Conservation (phyloP, 768 basidiomycete genomes). For the Wakefieldia striispora region DNA sequence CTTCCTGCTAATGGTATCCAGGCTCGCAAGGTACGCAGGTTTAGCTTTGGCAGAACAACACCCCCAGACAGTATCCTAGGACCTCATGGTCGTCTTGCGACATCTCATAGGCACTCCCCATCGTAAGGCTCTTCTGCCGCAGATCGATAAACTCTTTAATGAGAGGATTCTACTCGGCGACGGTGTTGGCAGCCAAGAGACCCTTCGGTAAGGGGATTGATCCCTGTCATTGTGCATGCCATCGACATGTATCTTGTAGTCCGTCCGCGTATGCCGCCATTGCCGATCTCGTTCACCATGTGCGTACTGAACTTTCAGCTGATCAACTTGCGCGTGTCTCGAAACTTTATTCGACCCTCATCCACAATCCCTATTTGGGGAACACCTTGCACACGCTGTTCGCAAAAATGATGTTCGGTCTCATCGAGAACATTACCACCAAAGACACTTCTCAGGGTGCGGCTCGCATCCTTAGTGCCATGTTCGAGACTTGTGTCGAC, state of each 20-base stretch:
- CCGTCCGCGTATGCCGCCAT: constrained; percentile 83
- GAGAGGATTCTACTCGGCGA: constrained; percentile 87
- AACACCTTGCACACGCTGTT: constrained; percentile 85
- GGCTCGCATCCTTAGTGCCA: constrained; percentile 61
- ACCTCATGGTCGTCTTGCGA: constrained; percentile 88
- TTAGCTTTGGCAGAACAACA: background rate
- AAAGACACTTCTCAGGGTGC: constrained; percentile 75
- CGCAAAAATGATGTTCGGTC: constrained; percentile 88
- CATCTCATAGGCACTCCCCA: constrained; percentile 82
- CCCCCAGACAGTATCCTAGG: constrained; percentile 42
- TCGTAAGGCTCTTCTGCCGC: constrained; percentile 71
- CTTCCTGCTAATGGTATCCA: constrained; percentile 84
- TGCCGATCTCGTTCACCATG: constrained; percentile 91
- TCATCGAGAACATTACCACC: constrained; percentile 76
- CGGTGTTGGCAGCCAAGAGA: constrained; percentile 81
- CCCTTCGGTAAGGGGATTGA: constrained; percentile 55
- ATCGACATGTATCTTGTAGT: constrained; percentile 36
- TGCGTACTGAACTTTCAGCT: constrained; percentile 76
- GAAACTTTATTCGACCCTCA: constrained; percentile 79
- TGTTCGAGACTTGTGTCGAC: constrained; percentile 82
- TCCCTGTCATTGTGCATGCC: background rate
- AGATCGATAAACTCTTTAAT: constrained; percentile 87
- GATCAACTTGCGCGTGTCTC: constrained; percentile 76
- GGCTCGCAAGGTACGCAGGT: constrained; percentile 64
- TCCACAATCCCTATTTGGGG: constrained; percentile 84